These are phyloP conservation scores for Zangia roseola DNA, from an alignment of 768 basidiomycete genomes.

Conservation along the genomic window DNA sequence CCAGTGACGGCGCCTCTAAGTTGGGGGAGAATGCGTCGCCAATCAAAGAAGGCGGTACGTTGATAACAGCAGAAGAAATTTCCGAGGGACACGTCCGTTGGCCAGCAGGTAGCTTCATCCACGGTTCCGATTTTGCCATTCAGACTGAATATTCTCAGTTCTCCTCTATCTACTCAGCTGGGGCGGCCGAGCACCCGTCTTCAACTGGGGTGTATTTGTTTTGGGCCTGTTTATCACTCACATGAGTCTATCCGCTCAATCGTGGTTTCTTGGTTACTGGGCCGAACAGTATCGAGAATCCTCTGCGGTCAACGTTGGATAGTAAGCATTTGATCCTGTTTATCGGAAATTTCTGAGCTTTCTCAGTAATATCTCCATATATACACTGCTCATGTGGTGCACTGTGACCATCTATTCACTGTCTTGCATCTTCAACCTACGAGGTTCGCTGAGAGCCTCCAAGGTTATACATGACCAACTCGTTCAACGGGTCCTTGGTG, in stretches of 20 bases:
- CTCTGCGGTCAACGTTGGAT: constrained; percentile 30
- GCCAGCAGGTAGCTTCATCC: constrained; percentile 14
- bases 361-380: constrained; percentile 50
- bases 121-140: too few species aligned
- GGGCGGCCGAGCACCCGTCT: constrained; percentile 21
- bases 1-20: constrained; percentile 21
- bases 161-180: constrained; percentile 17
- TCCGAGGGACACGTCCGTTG: constrained; percentile 16
- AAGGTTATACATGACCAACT: constrained; percentile 51
- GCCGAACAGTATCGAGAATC: constrained; percentile 29
- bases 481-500: constrained; percentile 52
- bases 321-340: constrained; percentile 23
- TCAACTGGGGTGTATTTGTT: constrained; percentile 31
- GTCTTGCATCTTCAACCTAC: constrained; percentile 39
- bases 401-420: constrained; percentile 33
- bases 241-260: constrained; percentile 23
- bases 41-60: constrained; percentile 7
- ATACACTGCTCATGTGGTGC: constrained; percentile 34
- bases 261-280: constrained; percentile 39
- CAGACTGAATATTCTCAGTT: too few species aligned
- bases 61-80: constrained; percentile 11
- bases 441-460: constrained; percentile 52
- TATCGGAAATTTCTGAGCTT: too few species aligned
- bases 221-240: constrained; percentile 24
- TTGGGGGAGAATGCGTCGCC: constrained; percentile 16